Evolutionary conservation across 495 filamentous ascomycete species (phyloP).

Genomic region (Delitschia confertaspora): DNA sequence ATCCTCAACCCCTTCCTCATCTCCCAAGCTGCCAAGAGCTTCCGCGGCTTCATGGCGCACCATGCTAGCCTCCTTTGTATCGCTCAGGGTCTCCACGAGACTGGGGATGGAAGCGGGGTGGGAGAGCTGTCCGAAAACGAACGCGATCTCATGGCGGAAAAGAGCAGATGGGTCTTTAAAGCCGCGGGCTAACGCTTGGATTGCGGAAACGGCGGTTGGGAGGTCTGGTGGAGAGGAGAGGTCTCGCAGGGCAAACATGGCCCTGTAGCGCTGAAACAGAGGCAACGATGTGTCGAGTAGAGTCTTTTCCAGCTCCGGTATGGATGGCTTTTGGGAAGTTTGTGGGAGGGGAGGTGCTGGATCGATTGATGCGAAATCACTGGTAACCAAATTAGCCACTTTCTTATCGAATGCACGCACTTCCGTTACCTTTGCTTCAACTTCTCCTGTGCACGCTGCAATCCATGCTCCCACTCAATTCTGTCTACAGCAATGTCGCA

Average conservation of each 20-base stretch:
- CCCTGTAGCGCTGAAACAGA: conserved; percentile 87
- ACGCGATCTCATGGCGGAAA: conserved; percentile 97
- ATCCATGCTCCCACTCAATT: conserved; percentile 84
- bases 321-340: conserved; percentile 42
- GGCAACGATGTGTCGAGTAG: conserved; percentile 70
- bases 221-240: conserved; percentile 85
- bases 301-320: conserved; percentile 63
- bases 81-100: conserved; percentile 65
- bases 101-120: conserved; percentile 94
- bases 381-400: conserved; percentile 30
- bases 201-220: conserved; percentile 72
- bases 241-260: conserved; percentile 95
- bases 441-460: conserved; percentile 60
- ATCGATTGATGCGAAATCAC: conserved; percentile 91
- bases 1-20: conserved; percentile 85
- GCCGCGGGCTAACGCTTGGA: conserved; percentile 77
- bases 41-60: conserved; percentile 97
- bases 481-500: conserved; percentile 93
- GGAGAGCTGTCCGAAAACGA: conserved; percentile 92
- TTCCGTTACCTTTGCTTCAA: conserved; percentile 63
- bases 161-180: conserved; percentile 80
- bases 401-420: neutral
- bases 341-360: conserved; percentile 82
- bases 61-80: conserved; percentile 81
- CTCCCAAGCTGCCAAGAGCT: conserved; percentile 89